Evolutionary conservation across 148 eudicot species (phyloP).

Genomic region (Nepenthes mirabilis): DNA sequence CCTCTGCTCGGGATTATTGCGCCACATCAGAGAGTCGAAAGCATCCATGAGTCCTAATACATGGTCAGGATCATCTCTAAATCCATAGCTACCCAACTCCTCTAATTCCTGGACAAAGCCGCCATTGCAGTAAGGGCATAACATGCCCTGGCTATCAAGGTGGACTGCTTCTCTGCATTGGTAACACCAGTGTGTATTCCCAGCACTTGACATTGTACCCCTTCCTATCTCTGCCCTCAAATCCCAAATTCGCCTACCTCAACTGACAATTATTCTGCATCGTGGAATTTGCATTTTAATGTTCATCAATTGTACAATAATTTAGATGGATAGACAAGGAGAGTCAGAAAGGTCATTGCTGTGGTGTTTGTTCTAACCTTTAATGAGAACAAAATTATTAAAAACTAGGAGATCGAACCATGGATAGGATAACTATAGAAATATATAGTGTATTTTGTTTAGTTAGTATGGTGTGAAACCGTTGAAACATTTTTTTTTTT

Average conservation of each 20-base stretch:
- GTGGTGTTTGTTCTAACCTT: no score
- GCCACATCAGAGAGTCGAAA: conserved; percentile 15
- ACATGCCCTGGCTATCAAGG: conserved; percentile 26
- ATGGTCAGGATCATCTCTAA: conserved; percentile 30
- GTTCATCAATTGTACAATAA: neutral
- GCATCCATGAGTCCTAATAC: conserved; percentile 38
- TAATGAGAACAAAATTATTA: no score
- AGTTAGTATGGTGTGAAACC: no score
- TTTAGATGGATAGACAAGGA: no score
- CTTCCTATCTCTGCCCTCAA: neutral
- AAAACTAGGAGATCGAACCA: no score
- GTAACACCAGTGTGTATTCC: conserved; percentile 87
- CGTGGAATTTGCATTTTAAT: neutral
- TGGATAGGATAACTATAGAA: no score
- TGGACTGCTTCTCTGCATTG: conserved; percentile 54
- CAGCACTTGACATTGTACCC: conserved; percentile 7
- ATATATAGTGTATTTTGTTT: no score
- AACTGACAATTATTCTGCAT: no score
- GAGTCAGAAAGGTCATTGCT: no score
- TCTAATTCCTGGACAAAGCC: conserved; percentile 73
- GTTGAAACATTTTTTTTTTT: no score
- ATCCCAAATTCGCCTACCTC: no score
- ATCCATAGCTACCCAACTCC: conserved; percentile 30
- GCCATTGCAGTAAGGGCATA: conserved; percentile 64
- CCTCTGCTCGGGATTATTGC: conserved; percentile 24